phyloP scores from a whole-genome alignment of 257 asterid species.

The Verbascum thapsus region DNA sequence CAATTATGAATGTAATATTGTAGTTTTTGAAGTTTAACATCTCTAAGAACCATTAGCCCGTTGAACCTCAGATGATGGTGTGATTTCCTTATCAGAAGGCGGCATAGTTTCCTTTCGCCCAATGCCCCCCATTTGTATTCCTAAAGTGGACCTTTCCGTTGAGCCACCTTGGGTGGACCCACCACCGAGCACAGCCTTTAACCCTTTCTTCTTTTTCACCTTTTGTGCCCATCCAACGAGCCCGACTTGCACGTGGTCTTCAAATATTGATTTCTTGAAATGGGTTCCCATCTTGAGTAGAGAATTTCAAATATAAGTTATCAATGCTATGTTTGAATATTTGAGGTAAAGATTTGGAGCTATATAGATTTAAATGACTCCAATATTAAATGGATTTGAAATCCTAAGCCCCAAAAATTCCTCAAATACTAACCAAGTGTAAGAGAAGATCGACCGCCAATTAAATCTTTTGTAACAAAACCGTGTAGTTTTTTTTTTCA shows the following conservation, averaged over 20 bases:
- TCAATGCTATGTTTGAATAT: neutral
- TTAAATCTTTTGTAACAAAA: no score
- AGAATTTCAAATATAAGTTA: slow-evolving; percentile 1
- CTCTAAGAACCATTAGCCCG: slow-evolving; percentile 29
- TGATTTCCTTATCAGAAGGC: slow-evolving; percentile 37
- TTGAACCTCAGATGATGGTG: slow-evolving; percentile 28
- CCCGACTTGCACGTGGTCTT: slow-evolving; percentile 83
- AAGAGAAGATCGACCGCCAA: no score
- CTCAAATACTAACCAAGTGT: no score
- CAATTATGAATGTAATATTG: neutral
- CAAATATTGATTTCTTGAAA: slow-evolving; percentile 91
- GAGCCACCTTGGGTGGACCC: slow-evolving; percentile 46
- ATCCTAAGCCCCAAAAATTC: no score
- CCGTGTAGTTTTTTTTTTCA: no score
- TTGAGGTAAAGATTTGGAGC: no score
- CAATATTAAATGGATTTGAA: no score
- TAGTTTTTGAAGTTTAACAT: neutral
- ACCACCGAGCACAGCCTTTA: slow-evolving; percentile 48
- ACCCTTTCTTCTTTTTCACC: slow-evolving; percentile 59
- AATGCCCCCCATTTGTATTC: slow-evolving; percentile 49
- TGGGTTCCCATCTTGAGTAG: slow-evolving; percentile 80
- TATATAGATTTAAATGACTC: no score
- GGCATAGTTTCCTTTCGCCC: slow-evolving; percentile 41
- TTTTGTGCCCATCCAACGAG: slow-evolving; percentile 87
- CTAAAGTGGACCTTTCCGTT: slow-evolving; percentile 36